These are phyloP conservation scores for Agapanthus africanus DNA, from an alignment of 106 monocot species.

Conservation along the genomic window DNA sequence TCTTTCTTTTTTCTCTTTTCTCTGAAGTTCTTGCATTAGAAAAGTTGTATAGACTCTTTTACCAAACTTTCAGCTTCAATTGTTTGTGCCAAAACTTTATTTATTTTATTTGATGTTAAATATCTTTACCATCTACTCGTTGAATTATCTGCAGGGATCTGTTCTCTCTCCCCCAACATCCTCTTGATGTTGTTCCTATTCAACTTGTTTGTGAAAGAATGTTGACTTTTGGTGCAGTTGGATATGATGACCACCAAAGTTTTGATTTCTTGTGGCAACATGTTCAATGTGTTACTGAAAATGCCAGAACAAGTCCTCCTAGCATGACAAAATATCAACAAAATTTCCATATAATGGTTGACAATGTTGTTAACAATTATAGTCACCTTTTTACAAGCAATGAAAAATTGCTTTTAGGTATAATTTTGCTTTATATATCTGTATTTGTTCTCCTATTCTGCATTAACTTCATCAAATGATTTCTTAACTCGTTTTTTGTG, in stretches of 20 bases:
- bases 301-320: conserved; percentile 24
- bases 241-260: conserved; percentile 14
- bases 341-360: conserved; percentile 75
- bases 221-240: conserved; percentile 15
- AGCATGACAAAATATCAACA: conserved; percentile 51
- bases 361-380: conserved; percentile 65
- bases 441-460: background rate
- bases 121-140: conserved; percentile 5
- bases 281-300: conserved; percentile 27
- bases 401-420: conserved; percentile 78
- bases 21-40: background rate
- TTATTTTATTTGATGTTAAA: background rate
- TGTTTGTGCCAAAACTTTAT: conserved; percentile 2
- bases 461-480: background rate
- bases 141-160: conserved; percentile 55
- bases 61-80: background rate
- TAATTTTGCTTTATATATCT: conserved; percentile 5
- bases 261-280: conserved; percentile 48
- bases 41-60: background rate
- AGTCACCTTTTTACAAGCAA: conserved; percentile 46
- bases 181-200: conserved; percentile 55
- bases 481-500: background rate
- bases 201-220: conserved; percentile 38
- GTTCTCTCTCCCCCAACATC: conserved; percentile 34
- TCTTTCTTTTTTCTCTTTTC: background rate